phyloP scores from a whole-genome alignment of 2,329 filamentous ascomycete genomes.

The Pseudogymnoascus sp. region DNA sequence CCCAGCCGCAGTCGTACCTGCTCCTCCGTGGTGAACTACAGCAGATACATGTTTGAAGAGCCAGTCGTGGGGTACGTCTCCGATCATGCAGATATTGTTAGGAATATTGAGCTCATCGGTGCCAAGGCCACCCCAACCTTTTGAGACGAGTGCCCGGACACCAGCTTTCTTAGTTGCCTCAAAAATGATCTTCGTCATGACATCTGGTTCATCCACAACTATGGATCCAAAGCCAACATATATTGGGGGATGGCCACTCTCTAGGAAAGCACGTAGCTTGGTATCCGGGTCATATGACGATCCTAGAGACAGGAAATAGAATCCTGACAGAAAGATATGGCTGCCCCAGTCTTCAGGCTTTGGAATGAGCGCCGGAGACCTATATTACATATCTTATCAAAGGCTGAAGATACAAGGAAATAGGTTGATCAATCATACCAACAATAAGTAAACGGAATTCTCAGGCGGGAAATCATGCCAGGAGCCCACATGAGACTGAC shows the following conservation, averaged over 20 bases:
- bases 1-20: slow-evolving; percentile 82
- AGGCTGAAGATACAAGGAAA: background rate
- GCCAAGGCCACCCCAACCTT: slow-evolving; percentile 82
- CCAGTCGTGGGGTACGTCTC: slow-evolving; percentile 85
- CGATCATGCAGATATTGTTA: slow-evolving; percentile 73
- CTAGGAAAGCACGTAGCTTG: slow-evolving; percentile 61
- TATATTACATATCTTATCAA: slow-evolving; percentile 21
- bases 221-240: slow-evolving; percentile 84
- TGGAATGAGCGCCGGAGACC: slow-evolving; percentile 69
- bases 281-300: slow-evolving; percentile 59
- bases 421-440: slow-evolving; percentile 45
- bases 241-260: slow-evolving; percentile 63
- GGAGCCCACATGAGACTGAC: slow-evolving; percentile 79
- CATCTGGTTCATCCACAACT: slow-evolving; percentile 69
- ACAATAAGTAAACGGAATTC: slow-evolving; percentile 83
- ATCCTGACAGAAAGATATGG: slow-evolving; percentile 68
- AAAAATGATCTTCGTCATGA: slow-evolving; percentile 65
- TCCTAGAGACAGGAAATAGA: slow-evolving; percentile 67
- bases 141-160: slow-evolving; percentile 74
- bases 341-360: slow-evolving; percentile 71
- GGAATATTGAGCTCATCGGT: slow-evolving; percentile 65
- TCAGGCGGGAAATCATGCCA: slow-evolving; percentile 67
- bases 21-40: slow-evolving; percentile 83
- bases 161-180: slow-evolving; percentile 61
- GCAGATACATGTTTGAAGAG: slow-evolving; percentile 73